Base-by-base conservation (phyloP, 2,329 filamentous ascomycete genomes). In the Paracoccidioides brasiliensis region DNA sequence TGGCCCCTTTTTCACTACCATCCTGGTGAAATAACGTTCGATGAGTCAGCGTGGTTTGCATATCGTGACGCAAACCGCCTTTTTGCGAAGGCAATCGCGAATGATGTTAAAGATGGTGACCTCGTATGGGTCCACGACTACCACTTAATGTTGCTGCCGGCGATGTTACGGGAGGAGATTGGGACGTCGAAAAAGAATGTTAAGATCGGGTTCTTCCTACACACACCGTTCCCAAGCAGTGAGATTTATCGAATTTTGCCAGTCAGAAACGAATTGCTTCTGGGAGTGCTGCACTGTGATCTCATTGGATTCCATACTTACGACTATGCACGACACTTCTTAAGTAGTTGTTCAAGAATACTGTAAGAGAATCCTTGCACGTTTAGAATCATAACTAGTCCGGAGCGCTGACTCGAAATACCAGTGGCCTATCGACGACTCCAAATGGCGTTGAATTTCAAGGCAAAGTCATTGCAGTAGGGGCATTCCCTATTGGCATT, bases 1-100 rank as follows among this genome's bases (percentile, higher is more conserved):
- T 98, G 93, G 93, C 93, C 93, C 2, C 83, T 98, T 42, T 95
- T 98, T 77, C 93, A 97, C 76, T 97, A 97, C 74, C 93, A 98
- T 72, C 91, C 93, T 52, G 91, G 91, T 68, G 91, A 97, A 77
- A 96, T 97, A 64, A 95, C 90, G 46, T 97, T 97, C 70, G 90
- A 97, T 74, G 91, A 97, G 74, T 86, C 85, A 44, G 87, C 90
- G 3, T 98, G 93, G 93, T 80, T 84, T 30, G 91, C 90, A 53
- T 97, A 97, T 76, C 84, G 84, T 65, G 87, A 95, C 67, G 91
- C 94, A 62, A 98, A 97, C 73, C 82, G 86, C 50, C 79, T 95
- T 6, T 98, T 97, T 66, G 91, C 93, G 57, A 85, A 91, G 74
- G 84, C 86, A 12, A 85, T 98, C 61, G 83, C 86, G 55, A 84